phyloP scores from a whole-genome alignment of 257 asterid genomes.

The Primulina tabacum region DNA sequence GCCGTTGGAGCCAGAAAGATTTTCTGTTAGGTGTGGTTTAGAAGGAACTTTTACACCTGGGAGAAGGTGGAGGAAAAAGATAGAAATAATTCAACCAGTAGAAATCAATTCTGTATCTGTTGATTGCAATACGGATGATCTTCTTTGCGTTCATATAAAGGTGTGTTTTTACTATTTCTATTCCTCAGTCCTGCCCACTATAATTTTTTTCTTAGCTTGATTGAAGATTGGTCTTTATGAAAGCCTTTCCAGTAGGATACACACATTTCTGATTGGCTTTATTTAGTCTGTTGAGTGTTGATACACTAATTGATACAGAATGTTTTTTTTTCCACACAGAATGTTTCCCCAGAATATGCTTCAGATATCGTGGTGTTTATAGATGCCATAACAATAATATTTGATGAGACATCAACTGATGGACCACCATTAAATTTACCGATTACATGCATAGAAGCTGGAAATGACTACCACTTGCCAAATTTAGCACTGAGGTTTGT shows the following conservation, averaged over 20 bases:
- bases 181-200: background rate
- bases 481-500: slow-evolving; percentile 84
- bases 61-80: slow-evolving; percentile 92
- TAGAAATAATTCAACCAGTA: slow-evolving; percentile 87
- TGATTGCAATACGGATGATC: slow-evolving; percentile 90
- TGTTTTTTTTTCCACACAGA: slow-evolving; percentile 52
- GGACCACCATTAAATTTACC: slow-evolving; percentile 76
- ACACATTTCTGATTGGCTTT: slow-evolving; percentile 18
- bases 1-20: slow-evolving; percentile 84
- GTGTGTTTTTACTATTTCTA: slow-evolving; percentile 31
- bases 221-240: slow-evolving; percentile 12
- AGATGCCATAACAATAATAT: slow-evolving; percentile 82
- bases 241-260: slow-evolving; percentile 7
- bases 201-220: background rate
- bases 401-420: slow-evolving; percentile 86
- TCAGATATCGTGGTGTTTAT: slow-evolving; percentile 72
- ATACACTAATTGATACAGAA: slow-evolving; percentile 18
- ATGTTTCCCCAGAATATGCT: slow-evolving; percentile 69
- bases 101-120: slow-evolving; percentile 73
- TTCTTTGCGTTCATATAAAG: slow-evolving; percentile 88
- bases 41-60: slow-evolving; percentile 97
- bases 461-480: slow-evolving; percentile 71
- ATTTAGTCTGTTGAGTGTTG: background rate
- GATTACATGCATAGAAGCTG: slow-evolving; percentile 89
- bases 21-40: slow-evolving; percentile 91